Evolutionary conservation across 2,329 filamentous ascomycete species (phyloP).

Genomic region (Diaporthe vaccinii): DNA sequence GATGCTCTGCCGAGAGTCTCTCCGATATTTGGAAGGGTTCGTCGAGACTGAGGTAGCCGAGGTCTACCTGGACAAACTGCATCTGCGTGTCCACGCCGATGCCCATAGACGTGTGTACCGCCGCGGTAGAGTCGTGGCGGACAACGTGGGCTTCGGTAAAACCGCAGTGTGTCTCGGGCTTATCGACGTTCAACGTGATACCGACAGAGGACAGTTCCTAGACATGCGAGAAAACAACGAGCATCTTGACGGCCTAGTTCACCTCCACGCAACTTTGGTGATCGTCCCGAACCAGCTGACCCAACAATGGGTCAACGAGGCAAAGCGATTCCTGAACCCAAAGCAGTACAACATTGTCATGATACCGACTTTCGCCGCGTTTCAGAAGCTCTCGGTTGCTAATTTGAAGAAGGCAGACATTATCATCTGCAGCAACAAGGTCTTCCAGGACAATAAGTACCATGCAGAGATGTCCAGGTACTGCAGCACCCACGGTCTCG

Average conservation of each 20-base stretch:
- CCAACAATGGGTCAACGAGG: conserved; percentile 55
- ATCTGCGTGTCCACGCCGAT: conserved; percentile 24
- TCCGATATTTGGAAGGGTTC: background rate
- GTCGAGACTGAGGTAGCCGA: conserved; percentile 56
- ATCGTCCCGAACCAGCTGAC: conserved; percentile 57
- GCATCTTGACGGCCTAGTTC: conserved; percentile 42
- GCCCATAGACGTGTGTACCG: conserved; percentile 34
- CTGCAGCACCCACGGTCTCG: conserved; percentile 20
- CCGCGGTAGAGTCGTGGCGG: conserved; percentile 57
- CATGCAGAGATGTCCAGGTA: conserved; percentile 33
- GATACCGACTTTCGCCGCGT: conserved; percentile 43
- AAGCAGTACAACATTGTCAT: conserved; percentile 44
- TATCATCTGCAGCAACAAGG: conserved; percentile 52
- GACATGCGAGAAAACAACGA: conserved; percentile 38
- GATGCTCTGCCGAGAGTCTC: conserved; percentile 47
- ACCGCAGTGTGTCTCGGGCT: conserved; percentile 57
- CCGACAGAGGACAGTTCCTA: conserved; percentile 45
- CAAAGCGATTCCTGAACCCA: conserved; percentile 50
- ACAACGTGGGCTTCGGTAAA: conserved; percentile 61
- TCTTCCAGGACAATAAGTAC: conserved; percentile 44
- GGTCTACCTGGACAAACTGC: conserved; percentile 40
- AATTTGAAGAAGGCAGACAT: conserved; percentile 51
- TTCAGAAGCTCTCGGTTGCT: conserved; percentile 34
- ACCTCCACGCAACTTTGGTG: conserved; percentile 54
- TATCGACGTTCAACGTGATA: conserved; percentile 47